Conservation (phyloP, 2,329 filamentous ascomycete species). For the Cladophialophora carrionii region DNA sequence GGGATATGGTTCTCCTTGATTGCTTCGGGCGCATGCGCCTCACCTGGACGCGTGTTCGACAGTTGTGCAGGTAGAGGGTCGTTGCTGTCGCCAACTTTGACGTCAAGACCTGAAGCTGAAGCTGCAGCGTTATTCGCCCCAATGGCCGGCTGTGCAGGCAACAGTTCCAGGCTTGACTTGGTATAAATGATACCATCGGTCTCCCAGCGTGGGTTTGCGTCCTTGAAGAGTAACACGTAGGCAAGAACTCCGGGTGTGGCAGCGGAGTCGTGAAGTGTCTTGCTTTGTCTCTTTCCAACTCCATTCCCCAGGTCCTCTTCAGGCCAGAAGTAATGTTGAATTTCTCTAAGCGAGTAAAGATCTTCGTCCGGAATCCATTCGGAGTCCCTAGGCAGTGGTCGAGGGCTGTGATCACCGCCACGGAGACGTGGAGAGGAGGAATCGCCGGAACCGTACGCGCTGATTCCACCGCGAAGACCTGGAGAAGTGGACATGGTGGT, state of each 20-base stretch:
- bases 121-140: neutral
- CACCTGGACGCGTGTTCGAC: neutral
- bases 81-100: neutral
- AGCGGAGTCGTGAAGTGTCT: conserved; percentile 30
- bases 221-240: conserved; percentile 32
- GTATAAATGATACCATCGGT: conserved; percentile 27
- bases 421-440: neutral
- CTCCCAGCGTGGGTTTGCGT: conserved; percentile 32
- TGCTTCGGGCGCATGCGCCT: neutral
- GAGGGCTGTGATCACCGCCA: neutral
- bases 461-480: neutral
- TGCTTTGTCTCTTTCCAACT: conserved; percentile 5
- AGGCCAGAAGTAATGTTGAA: conserved; percentile 20
- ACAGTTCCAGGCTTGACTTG: conserved; percentile 28
- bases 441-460: neutral
- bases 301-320: neutral
- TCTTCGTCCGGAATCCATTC: neutral
- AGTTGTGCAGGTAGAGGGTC: neutral
- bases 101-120: neutral
- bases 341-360: conserved; percentile 7
- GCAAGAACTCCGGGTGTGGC: conserved; percentile 20
- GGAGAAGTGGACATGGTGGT: neutral
- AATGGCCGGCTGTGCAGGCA: conserved; percentile 13
- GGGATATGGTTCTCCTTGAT: neutral
- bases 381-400: neutral